Evolutionary conservation across 371 early-diverging fungal genomes (phyloP), one percentile per base, ranked within the genome.

Genomic region (Coemansia sp.): DNA sequence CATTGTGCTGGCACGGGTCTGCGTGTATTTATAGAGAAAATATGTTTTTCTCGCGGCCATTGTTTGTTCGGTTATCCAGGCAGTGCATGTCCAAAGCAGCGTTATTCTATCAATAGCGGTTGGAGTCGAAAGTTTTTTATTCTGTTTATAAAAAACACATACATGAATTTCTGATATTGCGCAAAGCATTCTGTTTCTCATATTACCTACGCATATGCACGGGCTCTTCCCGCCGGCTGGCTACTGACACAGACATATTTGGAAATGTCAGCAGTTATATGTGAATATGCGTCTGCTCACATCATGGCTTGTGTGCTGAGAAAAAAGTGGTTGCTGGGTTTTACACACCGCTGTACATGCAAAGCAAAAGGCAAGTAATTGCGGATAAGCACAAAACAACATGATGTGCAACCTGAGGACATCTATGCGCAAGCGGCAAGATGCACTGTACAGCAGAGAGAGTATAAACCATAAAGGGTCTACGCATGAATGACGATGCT

Each of bases 221-320:
- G 29, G 29, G 31, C 55, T 26, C 29, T 55, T 31, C 57, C 57
- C 57, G 57, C 37, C 57, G 22, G 39, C 39, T 57, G 57, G 57
- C 57, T 37, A 57, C 57, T 37, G 11, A 24, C 39, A 39, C 57
- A 57, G 18, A 37, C 57, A 37, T 22, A 57, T 37, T 57, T 57
- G 57, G 57, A 22, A 21, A 34, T 57, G 57, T 21, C 57, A 37
- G 57, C 22, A 57, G 57, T 57, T 31, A n/a, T 57, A 34, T 57
- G 57, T 39, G 39, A 57, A 51, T 51, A 51, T 51, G 22, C 51
- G 51, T 16, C 21, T 51, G 51, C 51, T 21, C 22, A 51, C 51
- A 51, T 11, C 18, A 45, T 45, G n/a, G 47, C 18, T 4, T 45
- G 47, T n/a, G 47, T n/a, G 18, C 47, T 14, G 47, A 45, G 34